phyloP scores from a whole-genome alignment of 2,329 filamentous ascomycete species.

The Elsinoe perseae region DNA sequence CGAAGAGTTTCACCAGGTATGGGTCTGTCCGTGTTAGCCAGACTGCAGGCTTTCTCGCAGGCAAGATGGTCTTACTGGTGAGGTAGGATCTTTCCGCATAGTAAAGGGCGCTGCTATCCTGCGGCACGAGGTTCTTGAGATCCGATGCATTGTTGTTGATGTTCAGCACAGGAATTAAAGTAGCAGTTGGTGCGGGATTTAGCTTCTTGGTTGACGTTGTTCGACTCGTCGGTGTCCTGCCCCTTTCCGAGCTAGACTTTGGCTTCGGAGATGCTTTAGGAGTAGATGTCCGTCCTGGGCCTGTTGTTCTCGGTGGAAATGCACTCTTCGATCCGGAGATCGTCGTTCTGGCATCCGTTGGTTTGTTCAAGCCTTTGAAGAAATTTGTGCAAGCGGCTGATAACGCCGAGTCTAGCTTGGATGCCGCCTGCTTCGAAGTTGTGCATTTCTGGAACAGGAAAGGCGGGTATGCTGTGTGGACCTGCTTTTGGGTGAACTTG shows the following conservation, averaged over 20 bases:
- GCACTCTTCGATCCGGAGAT: neutral
- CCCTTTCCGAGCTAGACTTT: neutral
- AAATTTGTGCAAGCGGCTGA: neutral
- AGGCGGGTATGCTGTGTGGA: neutral
- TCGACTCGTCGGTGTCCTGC: neutral
- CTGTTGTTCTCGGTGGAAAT: neutral
- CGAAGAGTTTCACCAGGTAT: neutral
- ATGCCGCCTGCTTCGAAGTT: neutral
- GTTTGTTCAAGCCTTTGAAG: neutral
- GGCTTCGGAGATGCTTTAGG: neutral
- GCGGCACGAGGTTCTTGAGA: neutral
- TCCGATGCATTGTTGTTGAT: neutral
- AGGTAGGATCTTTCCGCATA: conserved; percentile 4
- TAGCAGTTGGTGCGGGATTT: neutral
- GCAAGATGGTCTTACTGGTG: neutral
- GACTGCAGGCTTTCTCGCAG: neutral
- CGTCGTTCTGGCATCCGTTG: neutral
- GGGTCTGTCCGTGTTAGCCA: neutral
- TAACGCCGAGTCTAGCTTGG: neutral
- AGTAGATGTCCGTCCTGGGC: neutral
- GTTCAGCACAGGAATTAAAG: neutral
- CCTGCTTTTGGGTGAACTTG: neutral
- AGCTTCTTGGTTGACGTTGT: neutral
- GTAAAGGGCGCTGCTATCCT: neutral
- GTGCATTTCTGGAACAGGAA: neutral